Percentiles rank a stretch among this genome's conserved stretches.
Conservation (phyloP, 75 land plant genomes). For the Isoetes taiwanensis region DNA sequence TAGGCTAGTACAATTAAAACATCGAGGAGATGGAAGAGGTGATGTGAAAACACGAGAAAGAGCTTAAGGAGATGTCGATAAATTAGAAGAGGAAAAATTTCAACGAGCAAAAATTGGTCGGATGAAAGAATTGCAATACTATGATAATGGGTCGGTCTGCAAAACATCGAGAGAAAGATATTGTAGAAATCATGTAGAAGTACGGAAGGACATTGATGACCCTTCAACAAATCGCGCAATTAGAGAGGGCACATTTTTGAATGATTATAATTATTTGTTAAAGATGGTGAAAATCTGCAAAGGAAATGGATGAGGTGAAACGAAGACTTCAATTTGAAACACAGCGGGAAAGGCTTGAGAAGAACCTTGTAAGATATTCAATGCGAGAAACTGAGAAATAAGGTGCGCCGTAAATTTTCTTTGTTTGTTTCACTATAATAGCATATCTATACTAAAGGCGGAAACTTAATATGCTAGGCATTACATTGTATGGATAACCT, state of each 20-base stretch:
- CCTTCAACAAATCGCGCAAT: conserved; percentile 24
- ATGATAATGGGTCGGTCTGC: no score
- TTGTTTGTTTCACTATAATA: neutral
- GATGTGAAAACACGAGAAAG: conserved; percentile 36
- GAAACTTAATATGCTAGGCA: no score
- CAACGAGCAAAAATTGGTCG: neutral
- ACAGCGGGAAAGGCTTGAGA: conserved; percentile 16
- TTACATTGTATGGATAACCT: no score
- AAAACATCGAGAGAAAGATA: neutral
- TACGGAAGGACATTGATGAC: conserved; percentile 45
- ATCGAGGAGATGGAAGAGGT: conserved; percentile 21
- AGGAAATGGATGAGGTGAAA: no score
- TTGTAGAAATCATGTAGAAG: conserved; percentile 46
- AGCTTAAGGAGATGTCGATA: conserved; percentile 9
- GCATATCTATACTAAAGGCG: no score
- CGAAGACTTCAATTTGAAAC: conserved; percentile 7
- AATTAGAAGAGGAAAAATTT: neutral
- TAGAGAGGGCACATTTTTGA: conserved; percentile 31
- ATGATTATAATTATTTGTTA: no score
- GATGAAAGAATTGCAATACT: no score
- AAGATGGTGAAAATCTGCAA: no score
- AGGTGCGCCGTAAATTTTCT: neutral
- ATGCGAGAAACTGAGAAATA: conserved; percentile 4
- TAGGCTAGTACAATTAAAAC: no score
- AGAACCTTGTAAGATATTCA: conserved; percentile 22